phyloP scores from a whole-genome alignment of 1,284 basidiomycete species.

The Cryptococcus sp. region DNA sequence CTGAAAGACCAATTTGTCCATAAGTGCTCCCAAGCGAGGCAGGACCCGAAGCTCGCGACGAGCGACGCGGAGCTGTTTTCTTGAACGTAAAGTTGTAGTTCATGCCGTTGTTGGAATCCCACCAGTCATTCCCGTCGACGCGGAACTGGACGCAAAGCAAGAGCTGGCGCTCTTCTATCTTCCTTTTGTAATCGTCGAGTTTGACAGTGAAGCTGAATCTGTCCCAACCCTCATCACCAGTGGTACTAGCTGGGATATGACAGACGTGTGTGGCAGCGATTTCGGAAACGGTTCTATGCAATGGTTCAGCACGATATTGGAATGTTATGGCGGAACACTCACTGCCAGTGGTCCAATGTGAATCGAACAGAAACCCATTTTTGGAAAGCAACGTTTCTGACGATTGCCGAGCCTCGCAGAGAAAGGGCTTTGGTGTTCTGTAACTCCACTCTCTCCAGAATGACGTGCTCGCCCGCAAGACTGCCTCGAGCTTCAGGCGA shows the following conservation, averaged over 20 bases:
- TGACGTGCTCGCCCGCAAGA: slow-evolving; percentile 42
- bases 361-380: slow-evolving; percentile 60
- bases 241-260: slow-evolving; percentile 50
- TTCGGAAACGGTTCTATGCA: slow-evolving; percentile 56
- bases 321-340: slow-evolving; percentile 22
- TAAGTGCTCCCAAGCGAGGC: slow-evolving; percentile 19
- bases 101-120: slow-evolving; percentile 55
- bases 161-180: slow-evolving; percentile 66
- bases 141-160: slow-evolving; percentile 67
- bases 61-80: slow-evolving; percentile 32
- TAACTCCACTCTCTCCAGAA: slow-evolving; percentile 51
- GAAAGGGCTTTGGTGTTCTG: slow-evolving; percentile 35
- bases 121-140: slow-evolving; percentile 54
- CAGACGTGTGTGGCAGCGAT: slow-evolving; percentile 53
- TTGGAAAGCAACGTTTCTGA: slow-evolving; percentile 58
- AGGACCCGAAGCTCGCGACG: slow-evolving; percentile 23
- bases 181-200: slow-evolving; percentile 70
- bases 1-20: slow-evolving; percentile 14
- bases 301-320: slow-evolving; percentile 15
- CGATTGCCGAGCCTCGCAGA: slow-evolving; percentile 56
- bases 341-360: slow-evolving; percentile 60
- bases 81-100: slow-evolving; percentile 57
- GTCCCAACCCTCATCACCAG: slow-evolving; percentile 55
- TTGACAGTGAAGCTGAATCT: slow-evolving; percentile 61
- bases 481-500: slow-evolving; percentile 42